Evolutionary conservation across 371 early-diverging fungal species (phyloP), one percentile per base, ranked within the genome.

Genomic region (Zancudomyces culisetae): DNA sequence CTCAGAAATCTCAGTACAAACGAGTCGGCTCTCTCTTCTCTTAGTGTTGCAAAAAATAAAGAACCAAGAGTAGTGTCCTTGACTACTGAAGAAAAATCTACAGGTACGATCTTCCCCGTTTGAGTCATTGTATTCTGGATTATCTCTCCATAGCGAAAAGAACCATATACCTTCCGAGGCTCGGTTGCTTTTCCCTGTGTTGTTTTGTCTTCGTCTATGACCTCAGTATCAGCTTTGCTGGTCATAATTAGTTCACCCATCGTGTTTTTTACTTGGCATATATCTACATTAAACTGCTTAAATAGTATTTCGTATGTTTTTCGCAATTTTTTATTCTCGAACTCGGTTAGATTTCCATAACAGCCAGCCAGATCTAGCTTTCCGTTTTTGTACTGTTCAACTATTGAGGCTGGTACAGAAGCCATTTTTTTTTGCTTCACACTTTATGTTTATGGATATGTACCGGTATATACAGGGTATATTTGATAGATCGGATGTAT

Each of bases 1-100:
- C 79, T 54, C 49, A 77, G 55, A 56, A 75, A 78, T 29, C 79
- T 61, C 42, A 77, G 68, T 40, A 70, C 35, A 39, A 75, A 52
- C n/a, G 58, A 54, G 59, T 79, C 77, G 6, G 77, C 74, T 28
- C 65, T 60, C 46, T 74, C 75, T 52, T 63, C 69, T 30, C 66
- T 56, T 1, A 69, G 52, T 6, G 75, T 66, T 21, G 62, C 58
- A 64, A 60, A 68, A 15, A 68, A 45, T 20, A 60, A 58, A 27
- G 54, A 52, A 13, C 55, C 27, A 26, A 63, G 49, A 22, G 65
- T 64, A 13, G 54, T 30, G n/a, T 71, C 73, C 18, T 65, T 60
- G 42, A 73, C 59, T 54, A 62, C 64, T 27, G 66, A 64, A 57
- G 64, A 64, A 28, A 59, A 76, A 28, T 64, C 55, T 22, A 60